Percentiles rank a stretch among this genome's conserved stretches.
Evolutionary conservation across 1,284 basidiomycete species (phyloP).

Genomic region (Pascua sp.): DNA sequence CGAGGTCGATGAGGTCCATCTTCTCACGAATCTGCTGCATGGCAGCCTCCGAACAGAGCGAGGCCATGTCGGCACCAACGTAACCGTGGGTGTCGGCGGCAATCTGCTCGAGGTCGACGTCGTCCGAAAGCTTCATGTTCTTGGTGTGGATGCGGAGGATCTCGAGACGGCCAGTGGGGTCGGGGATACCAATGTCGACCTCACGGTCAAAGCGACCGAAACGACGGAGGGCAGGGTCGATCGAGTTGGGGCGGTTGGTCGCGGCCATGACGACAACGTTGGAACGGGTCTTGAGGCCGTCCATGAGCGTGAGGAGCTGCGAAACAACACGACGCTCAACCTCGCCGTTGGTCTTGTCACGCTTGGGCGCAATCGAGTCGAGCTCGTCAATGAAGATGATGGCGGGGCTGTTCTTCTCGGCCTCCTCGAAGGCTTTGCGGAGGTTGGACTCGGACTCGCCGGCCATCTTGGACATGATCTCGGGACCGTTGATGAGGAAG

Average conservation of each 20-base stretch:
- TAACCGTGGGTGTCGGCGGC: slow-evolving; percentile 99
- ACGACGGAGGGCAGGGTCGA: slow-evolving; percentile 94
- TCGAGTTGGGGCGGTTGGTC: slow-evolving; percentile 94
- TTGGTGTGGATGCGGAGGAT: slow-evolving; percentile 99
- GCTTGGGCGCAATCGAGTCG: slow-evolving; percentile 98
- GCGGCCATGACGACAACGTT: slow-evolving; percentile 99
- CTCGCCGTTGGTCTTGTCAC: slow-evolving; percentile 99
- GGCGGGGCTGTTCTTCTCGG: slow-evolving; percentile 98
- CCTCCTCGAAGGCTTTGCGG: slow-evolving; percentile 97
- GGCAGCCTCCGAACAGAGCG: slow-evolving; percentile 92
- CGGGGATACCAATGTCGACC: slow-evolving; percentile 98
- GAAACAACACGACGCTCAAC: slow-evolving; percentile 99
- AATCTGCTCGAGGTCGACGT: slow-evolving; percentile 97
- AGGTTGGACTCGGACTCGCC: slow-evolving; percentile 97
- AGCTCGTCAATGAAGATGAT: slow-evolving; percentile 99
- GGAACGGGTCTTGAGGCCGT: slow-evolving; percentile 95
- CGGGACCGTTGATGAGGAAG: slow-evolving; percentile 98
- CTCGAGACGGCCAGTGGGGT: slow-evolving; percentile 96
- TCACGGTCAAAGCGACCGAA: slow-evolving; percentile 99
- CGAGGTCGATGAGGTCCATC: slow-evolving; percentile 91
- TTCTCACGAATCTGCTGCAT: slow-evolving; percentile 99
- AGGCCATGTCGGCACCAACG: slow-evolving; percentile 95
- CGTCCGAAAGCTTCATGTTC: slow-evolving; percentile 99
- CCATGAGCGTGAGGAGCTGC: slow-evolving; percentile 96
- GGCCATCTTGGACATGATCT: slow-evolving; percentile 99